Evolutionary conservation across 2,329 filamentous ascomycete genomes (phyloP).

Genomic region (Aspergillus chevalieri): DNA sequence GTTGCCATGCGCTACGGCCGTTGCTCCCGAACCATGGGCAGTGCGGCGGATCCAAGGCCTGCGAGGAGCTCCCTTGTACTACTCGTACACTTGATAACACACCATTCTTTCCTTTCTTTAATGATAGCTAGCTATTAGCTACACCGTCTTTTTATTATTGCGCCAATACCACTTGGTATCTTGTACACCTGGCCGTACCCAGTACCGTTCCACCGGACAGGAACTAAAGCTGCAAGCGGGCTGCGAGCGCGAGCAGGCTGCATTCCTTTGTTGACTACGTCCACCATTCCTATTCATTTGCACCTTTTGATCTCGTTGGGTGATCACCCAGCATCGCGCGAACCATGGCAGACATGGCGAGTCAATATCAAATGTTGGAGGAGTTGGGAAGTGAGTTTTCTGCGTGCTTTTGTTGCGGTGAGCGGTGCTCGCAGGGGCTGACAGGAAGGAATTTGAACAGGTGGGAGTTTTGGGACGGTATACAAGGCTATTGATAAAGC

Average conservation of each 20-base stretch:
- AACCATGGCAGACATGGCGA: slow-evolving; percentile 57
- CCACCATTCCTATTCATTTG: too few species aligned
- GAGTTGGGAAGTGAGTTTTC: slow-evolving; percentile 78
- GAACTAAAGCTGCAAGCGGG: too few species aligned
- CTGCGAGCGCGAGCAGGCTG: too few species aligned
- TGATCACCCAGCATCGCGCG: slow-evolving; percentile 2
- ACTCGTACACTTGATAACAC: too few species aligned
- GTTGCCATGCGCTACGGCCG: slow-evolving; percentile 21
- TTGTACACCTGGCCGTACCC: too few species aligned
- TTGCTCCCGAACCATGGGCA: slow-evolving; percentile 17
- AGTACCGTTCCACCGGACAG: too few species aligned
- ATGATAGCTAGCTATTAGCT: too few species aligned
- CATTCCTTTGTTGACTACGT: too few species aligned
- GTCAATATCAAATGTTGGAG: slow-evolving; percentile 89
- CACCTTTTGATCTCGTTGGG: too few species aligned
- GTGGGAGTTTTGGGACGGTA: slow-evolving; percentile 91
- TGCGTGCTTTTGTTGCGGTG: not conserved
- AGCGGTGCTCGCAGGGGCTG: not conserved
- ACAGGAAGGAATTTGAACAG: slow-evolving; percentile 38
- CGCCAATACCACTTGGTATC: too few species aligned
- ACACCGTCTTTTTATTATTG: too few species aligned
- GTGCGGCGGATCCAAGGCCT: slow-evolving; percentile 13
- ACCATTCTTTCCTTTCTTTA: too few species aligned
- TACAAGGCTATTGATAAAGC: slow-evolving; percentile 92
- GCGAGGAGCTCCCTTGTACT: slow-evolving; percentile 9